Base-by-base conservation (phyloP, 495 filamentous ascomycete genomes). In the Lophiostoma macrostomum region DNA sequence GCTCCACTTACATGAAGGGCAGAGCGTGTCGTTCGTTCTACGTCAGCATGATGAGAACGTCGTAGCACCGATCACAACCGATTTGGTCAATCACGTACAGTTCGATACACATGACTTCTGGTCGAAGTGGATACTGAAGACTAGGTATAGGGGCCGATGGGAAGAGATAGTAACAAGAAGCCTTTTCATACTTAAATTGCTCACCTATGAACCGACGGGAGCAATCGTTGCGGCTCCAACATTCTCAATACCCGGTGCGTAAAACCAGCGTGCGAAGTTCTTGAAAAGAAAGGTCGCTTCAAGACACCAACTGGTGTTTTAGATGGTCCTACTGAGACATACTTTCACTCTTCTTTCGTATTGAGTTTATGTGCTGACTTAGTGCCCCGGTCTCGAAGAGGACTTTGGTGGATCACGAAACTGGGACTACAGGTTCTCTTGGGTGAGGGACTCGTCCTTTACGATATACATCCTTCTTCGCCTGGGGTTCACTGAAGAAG, bases 381-480 rank as follows among this genome's bases (percentile, higher is more conserved):
- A n/a, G n/a, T n/a, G n/a, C n/a, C n/a, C n/a, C n/a, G n/a, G n/a
- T 2, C 76, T 88, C 13, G 84, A 84, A 0, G 85, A 88, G 64
- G 80, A 84, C 42, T 80, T 88, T 23, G 85, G 84, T 4, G 85
- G 85, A 25, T 69, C 73, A 12, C 78, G 83, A n/a, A 88, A 87
- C 57, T 87, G 84, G 84, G 84, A 88, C 60, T 88, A 88, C 61
- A 76, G 85, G 7, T 88, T 78, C 65, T 84, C 77, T 31, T 88
- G 85, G 85, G 82, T 88, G 32, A 76, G 85, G 27, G 85, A 88
- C 64, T 81, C 82, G 0, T 82, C 81, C 37, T 88, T 87, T 67
- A 87, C 83, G 4, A 80, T 87, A 50, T 61, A 88, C 64, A 86
- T 87, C 55, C 74, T 88, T 16, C 74, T 88, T 8, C 81, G 85